Conservation (phyloP, 257 asterid species). For the Nicotiana otophora region DNA sequence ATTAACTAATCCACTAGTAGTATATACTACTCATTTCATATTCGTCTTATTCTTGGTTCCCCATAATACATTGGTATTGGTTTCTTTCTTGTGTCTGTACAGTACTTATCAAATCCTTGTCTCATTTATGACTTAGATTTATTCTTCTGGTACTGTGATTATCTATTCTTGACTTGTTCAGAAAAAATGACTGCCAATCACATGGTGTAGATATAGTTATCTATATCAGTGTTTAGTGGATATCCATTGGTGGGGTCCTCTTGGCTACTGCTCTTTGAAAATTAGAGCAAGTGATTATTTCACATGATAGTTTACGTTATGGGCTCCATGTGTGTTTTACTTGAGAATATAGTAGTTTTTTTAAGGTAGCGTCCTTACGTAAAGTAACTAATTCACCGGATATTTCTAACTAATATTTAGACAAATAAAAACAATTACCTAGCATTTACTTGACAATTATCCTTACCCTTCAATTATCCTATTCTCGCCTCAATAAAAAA, state of each 20-base stretch:
- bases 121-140: slow-evolving; percentile 4
- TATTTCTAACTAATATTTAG: no score
- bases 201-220: slow-evolving; percentile 18
- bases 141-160: slow-evolving; percentile 17
- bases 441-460: not conserved
- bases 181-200: slow-evolving; percentile 20
- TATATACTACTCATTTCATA: not conserved
- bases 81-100: not conserved
- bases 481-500: no score
- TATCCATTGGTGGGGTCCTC: slow-evolving; percentile 18
- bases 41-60: not conserved
- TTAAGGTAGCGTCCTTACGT: no score
- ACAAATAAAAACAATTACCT: no score
- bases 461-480: not conserved
- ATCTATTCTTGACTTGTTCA: slow-evolving; percentile 7
- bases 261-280: not conserved
- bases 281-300: slow-evolving; percentile 2
- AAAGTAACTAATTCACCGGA: not conserved
- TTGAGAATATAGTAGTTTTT: no score
- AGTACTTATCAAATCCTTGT: slow-evolving; percentile 17
- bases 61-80: no score
- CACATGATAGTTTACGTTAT: slow-evolving; percentile 19
- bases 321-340: slow-evolving; percentile 11
- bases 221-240: not conserved
- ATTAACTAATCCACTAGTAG: no score